Percentiles rank a stretch among this genome's conserved stretches.
phyloP scores from a whole-genome alignment of 2,329 filamentous ascomycete genomes.

The Leptographium galeiforme region DNA sequence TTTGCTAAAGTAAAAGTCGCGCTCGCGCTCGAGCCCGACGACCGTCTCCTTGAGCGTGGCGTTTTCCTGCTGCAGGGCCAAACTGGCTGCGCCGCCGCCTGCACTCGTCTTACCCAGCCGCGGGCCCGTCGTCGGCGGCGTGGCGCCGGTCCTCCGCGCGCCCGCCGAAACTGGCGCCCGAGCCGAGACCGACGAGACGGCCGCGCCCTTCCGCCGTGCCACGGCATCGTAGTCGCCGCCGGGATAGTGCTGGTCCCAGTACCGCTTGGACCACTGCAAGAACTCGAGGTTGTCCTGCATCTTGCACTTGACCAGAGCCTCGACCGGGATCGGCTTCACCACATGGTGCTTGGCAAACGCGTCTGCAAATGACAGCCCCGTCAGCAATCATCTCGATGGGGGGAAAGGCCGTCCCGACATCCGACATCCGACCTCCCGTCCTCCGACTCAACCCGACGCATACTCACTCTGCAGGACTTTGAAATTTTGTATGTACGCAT shows the following conservation, averaged over 20 bases:
- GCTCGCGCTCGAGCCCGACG: slow-evolving; percentile 83
- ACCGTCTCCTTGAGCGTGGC: slow-evolving; percentile 87
- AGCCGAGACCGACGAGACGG: slow-evolving; percentile 32
- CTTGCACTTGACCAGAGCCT: slow-evolving; percentile 89
- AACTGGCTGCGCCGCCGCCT: slow-evolving; percentile 43
- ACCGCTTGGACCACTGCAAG: slow-evolving; percentile 89
- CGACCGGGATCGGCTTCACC: slow-evolving; percentile 81
- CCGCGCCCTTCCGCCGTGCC: slow-evolving; percentile 65
- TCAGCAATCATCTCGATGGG: neutral
- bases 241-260: slow-evolving; percentile 97
- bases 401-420: too few relatives aligned
- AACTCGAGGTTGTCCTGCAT: slow-evolving; percentile 99
- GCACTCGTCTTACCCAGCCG: slow-evolving; percentile 30
- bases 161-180: slow-evolving; percentile 35
- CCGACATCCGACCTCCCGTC: too few relatives aligned
- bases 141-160: slow-evolving; percentile 38
- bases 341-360: slow-evolving; percentile 74
- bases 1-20: slow-evolving; percentile 99
- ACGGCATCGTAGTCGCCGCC: slow-evolving; percentile 95
- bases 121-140: slow-evolving; percentile 47
- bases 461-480: slow-evolving; percentile 86
- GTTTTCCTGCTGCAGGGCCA: slow-evolving; percentile 75
- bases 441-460: neutral
- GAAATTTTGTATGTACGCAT: slow-evolving; percentile 96
- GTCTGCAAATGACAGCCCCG: slow-evolving; percentile 35